phyloP scores from a whole-genome alignment of 768 basidiomycete species.

The Sarcodon sp. region DNA sequence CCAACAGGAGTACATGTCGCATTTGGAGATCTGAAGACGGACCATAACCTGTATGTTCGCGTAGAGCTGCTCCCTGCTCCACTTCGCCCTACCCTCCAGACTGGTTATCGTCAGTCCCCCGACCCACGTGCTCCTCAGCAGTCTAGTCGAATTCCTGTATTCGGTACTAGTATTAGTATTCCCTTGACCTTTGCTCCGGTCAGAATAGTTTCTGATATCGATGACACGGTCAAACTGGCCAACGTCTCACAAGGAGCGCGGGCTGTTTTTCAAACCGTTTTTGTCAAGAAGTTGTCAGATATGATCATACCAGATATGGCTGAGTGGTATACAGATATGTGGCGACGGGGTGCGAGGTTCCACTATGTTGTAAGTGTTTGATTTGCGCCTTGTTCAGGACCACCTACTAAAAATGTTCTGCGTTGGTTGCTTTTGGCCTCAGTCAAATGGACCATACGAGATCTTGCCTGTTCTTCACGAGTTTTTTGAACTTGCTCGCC shows the following conservation, averaged over 20 bases:
- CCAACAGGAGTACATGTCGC: constrained; percentile 43
- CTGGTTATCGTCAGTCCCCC: not conserved
- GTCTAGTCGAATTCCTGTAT: constrained; percentile 13
- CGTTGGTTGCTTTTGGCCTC: not conserved
- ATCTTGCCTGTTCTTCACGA: constrained; percentile 66
- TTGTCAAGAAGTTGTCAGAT: constrained; percentile 75
- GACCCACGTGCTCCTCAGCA: constrained; percentile 2
- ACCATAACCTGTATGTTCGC: constrained; percentile 39
- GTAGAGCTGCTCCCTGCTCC: constrained; percentile 35
- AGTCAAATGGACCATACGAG: constrained; percentile 88
- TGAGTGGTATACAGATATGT: constrained; percentile 63
- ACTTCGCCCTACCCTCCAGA: constrained; percentile 16
- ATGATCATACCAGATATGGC: constrained; percentile 75
- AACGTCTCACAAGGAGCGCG: constrained; percentile 72
- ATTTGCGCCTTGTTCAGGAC: not conserved
- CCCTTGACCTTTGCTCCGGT: constrained; percentile 49
- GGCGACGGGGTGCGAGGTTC: constrained; percentile 60
- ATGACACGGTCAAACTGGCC: constrained; percentile 82
- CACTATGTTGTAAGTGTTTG: constrained; percentile 71
- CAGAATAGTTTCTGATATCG: constrained; percentile 85
- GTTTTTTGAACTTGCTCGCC: constrained; percentile 56
- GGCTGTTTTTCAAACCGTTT: constrained; percentile 81
- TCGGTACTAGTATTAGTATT: constrained; percentile 12
- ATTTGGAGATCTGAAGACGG: constrained; percentile 29
- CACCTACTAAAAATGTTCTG: constrained; percentile 3